Evolutionary conservation across 208 protist species (phyloP).

Genomic region (Acanthamoeba culbertsoni): DNA sequence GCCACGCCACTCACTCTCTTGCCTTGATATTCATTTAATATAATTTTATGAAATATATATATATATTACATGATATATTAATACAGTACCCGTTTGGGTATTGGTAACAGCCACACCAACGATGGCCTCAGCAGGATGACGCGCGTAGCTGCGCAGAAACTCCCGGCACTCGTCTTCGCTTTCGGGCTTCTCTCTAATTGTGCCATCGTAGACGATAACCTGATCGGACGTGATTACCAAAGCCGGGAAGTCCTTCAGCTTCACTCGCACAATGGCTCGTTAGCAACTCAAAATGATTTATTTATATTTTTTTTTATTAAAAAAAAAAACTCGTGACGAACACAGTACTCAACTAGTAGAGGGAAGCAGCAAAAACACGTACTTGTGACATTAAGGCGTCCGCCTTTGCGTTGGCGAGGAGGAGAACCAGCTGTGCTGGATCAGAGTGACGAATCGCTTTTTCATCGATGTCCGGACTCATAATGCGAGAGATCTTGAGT

Average conservation of each 20-base stretch:
- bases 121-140: constrained; percentile 55
- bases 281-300: neutral
- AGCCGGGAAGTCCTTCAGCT: neutral
- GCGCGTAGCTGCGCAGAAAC: constrained; percentile 66
- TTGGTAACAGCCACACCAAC: constrained; percentile 63
- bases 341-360: neutral
- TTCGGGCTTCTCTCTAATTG: constrained; percentile 68
- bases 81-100: constrained; percentile 13
- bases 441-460: constrained; percentile 75
- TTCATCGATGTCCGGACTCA: constrained; percentile 78
- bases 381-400: constrained; percentile 60
- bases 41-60: neutral
- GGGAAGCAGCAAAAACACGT: neutral
- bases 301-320: neutral
- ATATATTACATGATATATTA: neutral
- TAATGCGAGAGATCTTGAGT: neutral
- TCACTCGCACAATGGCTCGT: neutral
- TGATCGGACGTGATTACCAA: constrained; percentile 74
- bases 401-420: constrained; percentile 68
- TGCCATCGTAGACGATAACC: constrained; percentile 57
- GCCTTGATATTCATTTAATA: neutral
- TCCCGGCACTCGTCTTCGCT: constrained; percentile 44
- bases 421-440: constrained; percentile 55
- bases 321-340: neutral
- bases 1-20: constrained; percentile 55